Evolutionary conservation across 768 basidiomycete species (phyloP).

Genomic region (Russula virescens): DNA sequence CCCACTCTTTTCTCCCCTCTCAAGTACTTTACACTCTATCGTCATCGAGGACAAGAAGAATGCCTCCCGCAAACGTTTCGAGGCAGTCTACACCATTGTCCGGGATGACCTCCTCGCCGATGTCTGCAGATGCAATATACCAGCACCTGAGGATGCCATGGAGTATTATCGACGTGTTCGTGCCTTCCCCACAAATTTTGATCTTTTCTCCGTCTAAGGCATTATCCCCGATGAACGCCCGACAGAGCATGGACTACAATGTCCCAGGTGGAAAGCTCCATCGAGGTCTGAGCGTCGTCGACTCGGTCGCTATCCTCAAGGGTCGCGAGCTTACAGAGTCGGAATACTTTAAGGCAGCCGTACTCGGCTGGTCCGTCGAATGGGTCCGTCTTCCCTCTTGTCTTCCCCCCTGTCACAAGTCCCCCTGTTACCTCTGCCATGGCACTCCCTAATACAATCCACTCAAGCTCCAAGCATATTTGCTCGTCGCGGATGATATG

Average conservation of each 20-base stretch:
- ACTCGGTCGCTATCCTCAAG: constrained; percentile 84
- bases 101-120: constrained; percentile 75
- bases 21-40: not conserved
- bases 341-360: constrained; percentile 83
- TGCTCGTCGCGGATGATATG: constrained; percentile 95
- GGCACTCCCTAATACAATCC: not conserved
- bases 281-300: constrained; percentile 90
- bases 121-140: constrained; percentile 68
- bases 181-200: constrained; percentile 11
- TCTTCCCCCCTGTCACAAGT: not conserved
- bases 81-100: constrained; percentile 63
- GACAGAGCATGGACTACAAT: constrained; percentile 84
- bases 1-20: not conserved
- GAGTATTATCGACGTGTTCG: constrained; percentile 81
- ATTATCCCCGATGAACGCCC: constrained; percentile 1
- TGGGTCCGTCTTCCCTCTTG: constrained; percentile 51
- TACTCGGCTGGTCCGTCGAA: constrained; percentile 95
- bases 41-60: constrained; percentile 7
- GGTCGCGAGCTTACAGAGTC: constrained; percentile 64
- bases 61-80: constrained; percentile 53
- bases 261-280: constrained; percentile 97
- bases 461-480: constrained; percentile 89
- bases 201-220: not conserved
- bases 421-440: too few species aligned
- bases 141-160: constrained; percentile 70